Conservation (phyloP, 2,329 filamentous ascomycete genomes). For the Talaromyces sp. region DNA sequence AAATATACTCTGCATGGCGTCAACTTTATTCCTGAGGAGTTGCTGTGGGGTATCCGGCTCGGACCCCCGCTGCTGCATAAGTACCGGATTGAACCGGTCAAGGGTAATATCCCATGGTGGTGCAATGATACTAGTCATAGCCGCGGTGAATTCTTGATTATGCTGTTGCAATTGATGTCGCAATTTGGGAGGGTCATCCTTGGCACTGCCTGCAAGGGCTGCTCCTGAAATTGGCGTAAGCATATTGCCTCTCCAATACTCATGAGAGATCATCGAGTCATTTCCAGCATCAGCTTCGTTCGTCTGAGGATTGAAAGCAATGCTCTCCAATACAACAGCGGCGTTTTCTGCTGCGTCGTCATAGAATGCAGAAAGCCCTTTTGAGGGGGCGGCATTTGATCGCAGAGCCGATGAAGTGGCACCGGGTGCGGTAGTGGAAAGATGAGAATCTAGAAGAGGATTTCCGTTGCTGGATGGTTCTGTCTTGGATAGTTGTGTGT, state of each 20-base stretch:
- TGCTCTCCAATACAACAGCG: conserved; percentile 1
- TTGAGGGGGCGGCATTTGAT: background rate
- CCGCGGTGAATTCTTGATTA: background rate
- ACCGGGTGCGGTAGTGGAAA: background rate
- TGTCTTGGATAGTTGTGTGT: background rate
- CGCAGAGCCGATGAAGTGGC: background rate
- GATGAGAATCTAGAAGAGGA: background rate
- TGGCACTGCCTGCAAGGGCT: background rate
- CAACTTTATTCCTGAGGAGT: background rate
- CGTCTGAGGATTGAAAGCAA: conserved; percentile 2
- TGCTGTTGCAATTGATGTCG: background rate
- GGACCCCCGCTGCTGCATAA: conserved; percentile 1
- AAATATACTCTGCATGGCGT: conserved; percentile 1
- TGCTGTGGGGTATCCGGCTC: background rate
- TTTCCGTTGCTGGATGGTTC: background rate
- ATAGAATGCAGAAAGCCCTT: background rate
- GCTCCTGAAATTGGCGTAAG: background rate
- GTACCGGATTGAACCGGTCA: background rate
- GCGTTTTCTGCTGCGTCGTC: conserved; percentile 4
- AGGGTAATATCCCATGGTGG: background rate
- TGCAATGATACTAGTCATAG: background rate
- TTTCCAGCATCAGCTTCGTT: background rate
- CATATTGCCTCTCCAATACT: conserved; percentile 5
- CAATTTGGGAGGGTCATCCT: background rate
- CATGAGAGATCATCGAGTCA: background rate